phyloP scores from a whole-genome alignment of 1,284 basidiomycete species.

The Marasmius oreades region DNA sequence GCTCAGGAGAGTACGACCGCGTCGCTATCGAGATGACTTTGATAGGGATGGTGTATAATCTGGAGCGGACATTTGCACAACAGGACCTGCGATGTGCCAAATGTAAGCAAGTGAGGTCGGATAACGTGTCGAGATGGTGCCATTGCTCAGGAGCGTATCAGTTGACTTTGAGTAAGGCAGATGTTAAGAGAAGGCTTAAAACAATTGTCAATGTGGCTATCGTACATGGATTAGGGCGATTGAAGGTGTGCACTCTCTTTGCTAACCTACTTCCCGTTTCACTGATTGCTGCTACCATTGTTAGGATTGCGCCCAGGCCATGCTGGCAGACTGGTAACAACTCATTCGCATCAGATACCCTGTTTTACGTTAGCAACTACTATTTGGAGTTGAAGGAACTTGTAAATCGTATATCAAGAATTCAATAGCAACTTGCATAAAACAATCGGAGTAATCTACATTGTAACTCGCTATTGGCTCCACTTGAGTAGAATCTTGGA shows the following conservation, averaged over 20 bases:
- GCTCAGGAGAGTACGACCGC: constrained; percentile 87
- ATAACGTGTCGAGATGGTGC: constrained; percentile 85
- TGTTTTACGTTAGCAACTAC: no score
- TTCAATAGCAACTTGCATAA: no score
- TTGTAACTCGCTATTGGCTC: no score
- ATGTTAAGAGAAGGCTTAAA: constrained; percentile 65
- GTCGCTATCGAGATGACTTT: constrained; percentile 83
- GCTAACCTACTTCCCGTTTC: neutral
- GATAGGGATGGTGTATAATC: constrained; percentile 70
- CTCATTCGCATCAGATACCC: no score
- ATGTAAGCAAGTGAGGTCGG: constrained; percentile 86
- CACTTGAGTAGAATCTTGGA: no score
- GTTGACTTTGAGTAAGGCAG: constrained; percentile 66
- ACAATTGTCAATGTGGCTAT: constrained; percentile 81
- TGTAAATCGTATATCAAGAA: no score
- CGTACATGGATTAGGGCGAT: constrained; percentile 62
- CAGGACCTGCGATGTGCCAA: constrained; percentile 88
- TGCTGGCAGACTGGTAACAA: constrained; percentile 42
- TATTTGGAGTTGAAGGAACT: no score
- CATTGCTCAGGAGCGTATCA: constrained; percentile 85
- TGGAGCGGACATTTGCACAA: constrained; percentile 78
- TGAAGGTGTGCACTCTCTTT: constrained; percentile 49
- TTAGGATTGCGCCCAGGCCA: constrained; percentile 53
- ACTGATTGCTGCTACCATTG: neutral
- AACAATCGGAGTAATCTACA: no score